Evolutionary conservation across 495 filamentous ascomycete species (phyloP).

Genomic region (Penicillium diatomitis): DNA sequence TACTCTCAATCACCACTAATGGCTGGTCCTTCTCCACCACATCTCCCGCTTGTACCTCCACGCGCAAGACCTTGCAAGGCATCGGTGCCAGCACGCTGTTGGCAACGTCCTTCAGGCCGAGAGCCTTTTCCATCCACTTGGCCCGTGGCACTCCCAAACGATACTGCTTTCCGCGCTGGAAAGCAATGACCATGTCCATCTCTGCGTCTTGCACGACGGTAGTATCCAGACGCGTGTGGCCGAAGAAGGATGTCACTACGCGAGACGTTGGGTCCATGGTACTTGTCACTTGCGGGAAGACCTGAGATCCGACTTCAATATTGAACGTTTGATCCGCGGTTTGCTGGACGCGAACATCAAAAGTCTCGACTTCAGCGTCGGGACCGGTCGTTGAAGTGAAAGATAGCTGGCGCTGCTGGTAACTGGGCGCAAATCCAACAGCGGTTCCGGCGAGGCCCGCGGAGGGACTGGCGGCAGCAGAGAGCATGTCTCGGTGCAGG

Average conservation of each 20-base stretch:
- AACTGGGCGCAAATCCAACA: conserved; percentile 45
- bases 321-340: conserved; percentile 53
- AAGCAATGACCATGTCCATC: conserved; percentile 62
- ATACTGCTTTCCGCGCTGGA: conserved; percentile 75
- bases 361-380: conserved; percentile 28
- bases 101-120: conserved; percentile 69
- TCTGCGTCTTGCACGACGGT: conserved; percentile 65
- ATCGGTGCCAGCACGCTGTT: conserved; percentile 87
- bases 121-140: conserved; percentile 75
- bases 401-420: conserved; percentile 45
- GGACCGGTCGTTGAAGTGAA: conserved; percentile 35
- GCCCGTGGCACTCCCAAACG: conserved; percentile 59
- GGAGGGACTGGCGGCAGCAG: conserved; percentile 9
- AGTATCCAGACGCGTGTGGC: conserved; percentile 69
- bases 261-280: conserved; percentile 25
- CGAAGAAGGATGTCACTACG: conserved; percentile 52
- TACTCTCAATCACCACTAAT: conserved; percentile 94
- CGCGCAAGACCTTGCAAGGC: conserved; percentile 87
- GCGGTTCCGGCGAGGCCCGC: conserved; percentile 20
- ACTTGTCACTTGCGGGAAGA: conserved; percentile 39
- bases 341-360: conserved; percentile 61
- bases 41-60: conserved; percentile 74
- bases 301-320: conserved; percentile 46
- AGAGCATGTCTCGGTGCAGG: conserved; percentile 33
- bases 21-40: conserved; percentile 76